Base-by-base conservation (phyloP, 805 yeast species). In the Saccharomycopsis selenospora region DNA sequence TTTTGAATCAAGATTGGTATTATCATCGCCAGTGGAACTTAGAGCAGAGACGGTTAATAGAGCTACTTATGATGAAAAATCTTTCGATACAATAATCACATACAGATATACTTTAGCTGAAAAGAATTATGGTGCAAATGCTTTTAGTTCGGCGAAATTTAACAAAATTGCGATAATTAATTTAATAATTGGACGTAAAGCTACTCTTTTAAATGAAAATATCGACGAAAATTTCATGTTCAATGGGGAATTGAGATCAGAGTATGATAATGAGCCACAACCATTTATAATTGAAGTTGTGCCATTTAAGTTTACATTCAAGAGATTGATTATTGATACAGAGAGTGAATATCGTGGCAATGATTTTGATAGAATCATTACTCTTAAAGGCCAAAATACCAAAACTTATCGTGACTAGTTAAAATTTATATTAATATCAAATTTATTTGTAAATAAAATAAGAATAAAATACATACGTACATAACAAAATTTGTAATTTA, bases 261-360 rank as follows among this genome's bases (percentile, higher is more conserved):
- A 30, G 4, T 18, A 13, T 13, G 40, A 46, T 6, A 26, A 24
- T 20, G 36, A 24, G 10, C 44, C 26, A 11, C 53, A 50, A 33
- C 50, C 50, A 22, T 50, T n/a, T 29, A 36, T 50, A n/a, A 42
- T 50, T 26, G 53, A 50, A 23, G 22, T 50, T 3, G 42, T 38
- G 17, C 50, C 50, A 8, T 8, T 25, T n/a, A 29, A 40, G 6
- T 46, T 50, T 17, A 46, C 22, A 22, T 33, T 46, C 3, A 50
- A 42, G n/a, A 23, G 53, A 20, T 38, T 36, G 3, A 29, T 50
- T 10, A 46, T 50, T 8, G 26, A 43, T 26, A 28, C 42, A 4
- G 36, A 17, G 26, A 46, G 50, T 26, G 47, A 42, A 14, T 47
- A 23, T 29, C 48, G 46, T 29, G 38, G n/a, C 17, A n/a, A 10